Conservation (phyloP, 768 basidiomycete species). For the Amanita muscaria region DNA sequence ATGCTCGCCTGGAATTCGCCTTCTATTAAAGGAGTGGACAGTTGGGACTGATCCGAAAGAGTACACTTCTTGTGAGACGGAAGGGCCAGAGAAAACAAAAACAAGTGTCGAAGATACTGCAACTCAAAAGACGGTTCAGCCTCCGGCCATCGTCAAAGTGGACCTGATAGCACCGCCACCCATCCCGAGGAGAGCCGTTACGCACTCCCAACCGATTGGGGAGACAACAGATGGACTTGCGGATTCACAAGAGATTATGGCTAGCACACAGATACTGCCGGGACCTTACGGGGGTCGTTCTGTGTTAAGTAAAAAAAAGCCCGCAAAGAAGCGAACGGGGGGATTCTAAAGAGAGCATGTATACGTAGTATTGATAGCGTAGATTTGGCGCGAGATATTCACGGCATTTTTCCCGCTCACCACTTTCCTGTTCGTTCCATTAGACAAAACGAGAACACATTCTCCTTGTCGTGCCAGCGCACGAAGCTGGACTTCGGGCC, state of each 20-base stretch:
- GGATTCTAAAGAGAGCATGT: constrained; percentile 44
- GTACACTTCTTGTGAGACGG: constrained; percentile 49
- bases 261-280: constrained; percentile 64
- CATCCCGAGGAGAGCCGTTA: background rate
- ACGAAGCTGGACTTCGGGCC: constrained; percentile 67
- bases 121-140: too few species aligned
- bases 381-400: background rate
- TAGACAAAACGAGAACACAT: constrained; percentile 11
- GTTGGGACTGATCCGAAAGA: constrained; percentile 40
- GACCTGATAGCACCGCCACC: constrained; percentile 12
- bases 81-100: too few species aligned
- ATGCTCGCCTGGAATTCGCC: constrained; percentile 46
- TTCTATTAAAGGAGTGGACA: constrained; percentile 64
- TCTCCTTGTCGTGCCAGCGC: constrained; percentile 45
- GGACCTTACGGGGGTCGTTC: constrained; percentile 65
- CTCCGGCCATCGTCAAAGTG: constrained; percentile 20
- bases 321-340: constrained; percentile 57
- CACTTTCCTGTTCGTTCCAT: constrained; percentile 10
- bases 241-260: constrained; percentile 35
- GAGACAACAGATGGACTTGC: background rate
- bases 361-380: background rate
- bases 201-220: background rate
- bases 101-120: constrained; percentile 6
- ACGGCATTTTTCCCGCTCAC: constrained; percentile 8
- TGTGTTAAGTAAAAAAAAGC: constrained; percentile 41